Base-by-base conservation (phyloP, 805 yeast genomes). In the Hanseniaspora hatyaiensis region DNA sequence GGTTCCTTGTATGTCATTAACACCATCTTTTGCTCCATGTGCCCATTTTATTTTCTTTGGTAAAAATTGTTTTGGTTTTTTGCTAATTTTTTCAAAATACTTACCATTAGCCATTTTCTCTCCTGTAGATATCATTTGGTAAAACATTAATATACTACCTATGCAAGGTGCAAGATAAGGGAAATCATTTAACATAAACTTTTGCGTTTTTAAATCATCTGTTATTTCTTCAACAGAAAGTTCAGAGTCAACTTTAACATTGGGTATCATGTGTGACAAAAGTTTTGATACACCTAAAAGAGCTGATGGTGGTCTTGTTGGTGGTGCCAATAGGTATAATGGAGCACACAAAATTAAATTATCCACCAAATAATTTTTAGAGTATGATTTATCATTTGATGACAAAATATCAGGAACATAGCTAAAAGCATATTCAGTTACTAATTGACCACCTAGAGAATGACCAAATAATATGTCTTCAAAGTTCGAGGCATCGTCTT, bases 361-460 rank as follows among this genome's bases (percentile, higher is more conserved):
- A 29, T 65, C 62, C 22, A 82, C 23, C 71, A 68, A 41, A 22
- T 40, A 31, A 4, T 69, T 63, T 50, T 66, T 71, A 2, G 88
- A 88, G 28, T 59, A 57, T 31, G 75, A 68, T 3, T 74, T 77
- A 58, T 82, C 82, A 59, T 78, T 79, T 50, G 82, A 63, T 0
- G 65, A 66, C 43, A 82, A 75, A 0, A 37, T 18, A 6, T 26
- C 29, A 23, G 49, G 49, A 3, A 45, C 33, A 16, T 45, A 31
- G 1, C 31, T 37, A 19, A 45, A 45, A 13, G 32, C 32, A 24
- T 45, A 45, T 24, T 45, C 42, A 2, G 49, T 45, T 4, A 33
- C 49, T 18, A 45, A 13, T 19, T 45, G 42, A 18, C 89, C 89
- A 43, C 94, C 94, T 88, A 83, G 81, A 8, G 87, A 81, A 53